Conservation (phyloP, 257 asterid species). For the Nicotiana obtusifolia region DNA sequence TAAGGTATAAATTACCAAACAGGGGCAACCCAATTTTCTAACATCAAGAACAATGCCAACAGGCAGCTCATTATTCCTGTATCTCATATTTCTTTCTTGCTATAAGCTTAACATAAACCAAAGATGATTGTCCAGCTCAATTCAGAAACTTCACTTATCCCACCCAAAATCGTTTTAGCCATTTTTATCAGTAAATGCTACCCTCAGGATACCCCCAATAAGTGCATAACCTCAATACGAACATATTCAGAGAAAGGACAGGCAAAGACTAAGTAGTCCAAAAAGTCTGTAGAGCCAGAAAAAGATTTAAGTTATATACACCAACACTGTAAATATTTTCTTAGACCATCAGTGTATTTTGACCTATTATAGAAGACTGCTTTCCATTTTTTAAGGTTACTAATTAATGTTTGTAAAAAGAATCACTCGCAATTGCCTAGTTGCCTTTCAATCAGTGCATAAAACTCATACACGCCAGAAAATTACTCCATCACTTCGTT, state of each 20-base stretch:
- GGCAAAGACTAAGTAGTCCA: background rate
- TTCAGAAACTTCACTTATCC: background rate
- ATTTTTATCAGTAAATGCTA: background rate
- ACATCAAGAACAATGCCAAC: background rate
- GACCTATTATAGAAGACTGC: no score
- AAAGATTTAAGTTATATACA: no score
- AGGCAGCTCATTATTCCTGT: background rate
- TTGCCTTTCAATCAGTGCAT: no score
- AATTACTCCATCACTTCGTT: background rate
- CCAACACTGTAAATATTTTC: no score
- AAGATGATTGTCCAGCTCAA: background rate
- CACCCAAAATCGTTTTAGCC: background rate
- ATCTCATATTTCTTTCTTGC: background rate
- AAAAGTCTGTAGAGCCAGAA: background rate
- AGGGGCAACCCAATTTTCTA: background rate
- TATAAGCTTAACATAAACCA: background rate
- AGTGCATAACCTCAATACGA: conserved; percentile 1
- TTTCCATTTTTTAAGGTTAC: no score
- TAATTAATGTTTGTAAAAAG: no score
- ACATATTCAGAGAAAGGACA: background rate
- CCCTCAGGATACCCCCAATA: background rate
- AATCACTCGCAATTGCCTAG: no score
- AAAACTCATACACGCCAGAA: background rate
- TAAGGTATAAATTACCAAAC: background rate
- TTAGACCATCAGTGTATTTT: no score